Evolutionary conservation across 179 eudicot genomes (phyloP).

Genomic region (Actinidia chinensis): DNA sequence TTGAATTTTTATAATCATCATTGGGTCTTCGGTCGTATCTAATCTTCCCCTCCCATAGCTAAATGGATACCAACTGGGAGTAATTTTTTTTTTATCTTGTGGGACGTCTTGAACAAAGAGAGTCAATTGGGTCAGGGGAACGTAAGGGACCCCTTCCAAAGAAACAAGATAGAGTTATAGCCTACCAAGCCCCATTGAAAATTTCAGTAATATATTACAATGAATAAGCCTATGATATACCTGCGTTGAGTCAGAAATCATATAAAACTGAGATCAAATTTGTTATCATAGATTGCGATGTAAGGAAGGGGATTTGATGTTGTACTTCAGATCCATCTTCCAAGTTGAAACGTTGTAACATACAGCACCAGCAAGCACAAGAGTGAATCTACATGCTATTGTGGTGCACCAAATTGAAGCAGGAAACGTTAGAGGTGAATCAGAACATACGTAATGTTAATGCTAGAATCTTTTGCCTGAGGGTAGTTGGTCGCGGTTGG

Average conservation of each 20-base stretch:
- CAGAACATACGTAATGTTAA: slow-evolving; percentile 72
- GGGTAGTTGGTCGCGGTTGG: slow-evolving; percentile 82
- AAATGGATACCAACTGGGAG: too few relatives aligned
- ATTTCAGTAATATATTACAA: not conserved
- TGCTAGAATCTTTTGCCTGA: slow-evolving; percentile 91
- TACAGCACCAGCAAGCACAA: slow-evolving; percentile 38
- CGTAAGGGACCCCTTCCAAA: not conserved
- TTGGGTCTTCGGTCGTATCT: too few relatives aligned
- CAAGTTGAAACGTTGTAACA: slow-evolving; percentile 91
- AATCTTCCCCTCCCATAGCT: too few relatives aligned
- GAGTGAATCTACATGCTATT: slow-evolving; percentile 15
- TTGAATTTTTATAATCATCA: too few relatives aligned
- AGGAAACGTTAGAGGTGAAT: slow-evolving; percentile 9
- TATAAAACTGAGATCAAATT: slow-evolving; percentile 95
- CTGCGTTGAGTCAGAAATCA: slow-evolving; percentile 95
- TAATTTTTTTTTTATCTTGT: too few relatives aligned
- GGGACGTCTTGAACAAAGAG: too few relatives aligned
- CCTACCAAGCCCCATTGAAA: not conserved
- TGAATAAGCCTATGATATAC: too few relatives aligned
- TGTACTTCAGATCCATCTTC: slow-evolving; percentile 90
- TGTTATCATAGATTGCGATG: slow-evolving; percentile 89
- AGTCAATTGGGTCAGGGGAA: not conserved
- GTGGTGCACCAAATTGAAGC: slow-evolving; percentile 10
- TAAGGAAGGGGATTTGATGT: slow-evolving; percentile 86
- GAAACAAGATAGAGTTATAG: not conserved